Evolutionary conservation across 345 rosid genomes (phyloP).

Genomic region (Laguncularia racemosa): DNA sequence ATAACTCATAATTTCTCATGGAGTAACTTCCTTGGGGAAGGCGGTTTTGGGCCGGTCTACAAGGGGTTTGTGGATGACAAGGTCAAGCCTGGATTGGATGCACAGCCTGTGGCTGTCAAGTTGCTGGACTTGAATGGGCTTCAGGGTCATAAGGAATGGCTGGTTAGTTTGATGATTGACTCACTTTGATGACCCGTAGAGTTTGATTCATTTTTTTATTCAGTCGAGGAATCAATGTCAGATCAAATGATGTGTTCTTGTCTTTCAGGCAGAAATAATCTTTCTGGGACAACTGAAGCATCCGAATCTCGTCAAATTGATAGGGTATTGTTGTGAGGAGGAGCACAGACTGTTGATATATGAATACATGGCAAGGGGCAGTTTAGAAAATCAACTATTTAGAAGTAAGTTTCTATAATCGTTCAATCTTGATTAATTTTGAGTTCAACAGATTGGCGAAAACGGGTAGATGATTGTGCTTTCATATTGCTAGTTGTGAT

Average conservation of each 20-base stretch:
- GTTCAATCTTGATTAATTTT: neutral
- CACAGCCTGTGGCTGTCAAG: conserved; percentile 37
- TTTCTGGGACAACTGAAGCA: conserved; percentile 34
- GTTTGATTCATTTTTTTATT: neutral
- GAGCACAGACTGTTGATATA: conserved; percentile 28
- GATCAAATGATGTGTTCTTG: neutral
- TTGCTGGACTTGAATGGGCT: conserved; percentile 25
- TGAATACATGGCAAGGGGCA: conserved; percentile 36
- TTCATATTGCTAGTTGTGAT: neutral
- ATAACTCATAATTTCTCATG: conserved; percentile 22
- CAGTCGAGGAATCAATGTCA: neutral
- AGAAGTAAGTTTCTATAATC: conserved; percentile 18
- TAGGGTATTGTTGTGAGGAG: conserved; percentile 32
- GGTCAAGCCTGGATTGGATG: conserved; percentile 22
- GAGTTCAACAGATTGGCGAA: neutral
- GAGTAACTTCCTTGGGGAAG: conserved; percentile 29
- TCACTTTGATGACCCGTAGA: neutral
- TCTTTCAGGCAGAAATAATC: conserved; percentile 27
- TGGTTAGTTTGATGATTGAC: conserved; percentile 14
- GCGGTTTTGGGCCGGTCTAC: conserved; percentile 35
- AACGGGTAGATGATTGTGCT: too few relatives aligned
- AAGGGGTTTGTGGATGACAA: conserved; percentile 29
- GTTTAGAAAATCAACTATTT: conserved; percentile 33
- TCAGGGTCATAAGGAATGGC: conserved; percentile 34
- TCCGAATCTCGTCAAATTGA: conserved; percentile 27